Evolutionary conservation across 2,329 filamentous ascomycete genomes (phyloP).

Genomic region (Diatrype stigma): DNA sequence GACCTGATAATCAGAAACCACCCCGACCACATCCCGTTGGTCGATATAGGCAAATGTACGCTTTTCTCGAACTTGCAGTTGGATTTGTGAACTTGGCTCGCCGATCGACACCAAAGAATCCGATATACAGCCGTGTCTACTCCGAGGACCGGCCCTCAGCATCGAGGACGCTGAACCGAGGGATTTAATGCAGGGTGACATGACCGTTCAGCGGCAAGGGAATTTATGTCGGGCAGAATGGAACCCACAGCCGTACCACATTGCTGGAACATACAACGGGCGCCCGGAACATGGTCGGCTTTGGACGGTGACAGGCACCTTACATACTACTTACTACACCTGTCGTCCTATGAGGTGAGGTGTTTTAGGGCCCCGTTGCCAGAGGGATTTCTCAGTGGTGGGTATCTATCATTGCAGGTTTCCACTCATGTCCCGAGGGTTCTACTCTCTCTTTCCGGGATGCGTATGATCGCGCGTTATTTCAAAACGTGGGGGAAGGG

Average conservation of each 20-base stretch:
- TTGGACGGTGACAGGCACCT: background rate
- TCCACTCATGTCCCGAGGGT: constrained; percentile 8
- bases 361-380: too few species aligned
- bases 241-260: background rate
- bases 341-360: too few species aligned
- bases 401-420: constrained; percentile 1
- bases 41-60: background rate
- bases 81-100: background rate
- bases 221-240: background rate
- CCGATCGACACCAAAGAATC: background rate
- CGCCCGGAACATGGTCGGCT: background rate
- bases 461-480: constrained; percentile 25
- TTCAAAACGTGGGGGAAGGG: constrained; percentile 35
- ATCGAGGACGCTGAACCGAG: background rate
- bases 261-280: background rate
- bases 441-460: constrained; percentile 15
- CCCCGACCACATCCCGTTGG: background rate
- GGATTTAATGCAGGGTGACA: background rate
- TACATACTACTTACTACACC: background rate
- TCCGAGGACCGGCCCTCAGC: background rate
- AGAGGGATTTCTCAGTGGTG: background rate
- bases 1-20: background rate
- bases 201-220: background rate
- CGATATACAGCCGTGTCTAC: background rate
- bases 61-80: background rate